Base-by-base conservation (phyloP, 2,329 filamentous ascomycete genomes). In the Fusarium tricinctum region DNA sequence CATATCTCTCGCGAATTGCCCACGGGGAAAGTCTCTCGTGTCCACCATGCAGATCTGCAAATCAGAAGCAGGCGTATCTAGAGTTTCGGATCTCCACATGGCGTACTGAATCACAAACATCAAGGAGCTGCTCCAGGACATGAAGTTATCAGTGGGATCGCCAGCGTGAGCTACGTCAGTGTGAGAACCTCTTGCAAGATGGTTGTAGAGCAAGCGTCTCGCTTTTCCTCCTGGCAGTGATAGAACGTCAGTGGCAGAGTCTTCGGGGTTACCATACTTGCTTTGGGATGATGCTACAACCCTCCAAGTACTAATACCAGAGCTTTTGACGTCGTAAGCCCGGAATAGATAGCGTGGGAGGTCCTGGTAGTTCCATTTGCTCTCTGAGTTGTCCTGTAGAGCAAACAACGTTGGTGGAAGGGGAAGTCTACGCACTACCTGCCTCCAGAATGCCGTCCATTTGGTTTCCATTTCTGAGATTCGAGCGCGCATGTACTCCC, bases 221-320 rank as follows among this genome's bases (percentile, higher is more conserved):
- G 8, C 8, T 15, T 1, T 0, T 32, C 7, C 0, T 2, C 2
- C 6, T 15, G 22, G 6, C 30, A n/a, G 2, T 2, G 10, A 28
- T 13, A 5, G 1, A 13, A 28, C 2, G 17, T 38, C 17, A n/a
- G n/a, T 19, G 17, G 17, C n/a, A 4, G 35, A 38, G 35, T n/a
- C 5, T 19, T 19, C 35, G 3, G 35, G 35, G 17, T 5, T n/a
- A 8, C 17, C 17, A 7, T 19, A 4, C 6, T 10, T 4, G 17
- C 35, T 20, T 2, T 2, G 13, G 5, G 0, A 1, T 0, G 57
- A 47, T 1, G 43, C 26, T 1, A 58, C 8, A 5, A 53, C 3
- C 1, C 13, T 3, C 0, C 8, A 1, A 1, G 4, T 8, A 4
- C 39, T 53, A 2, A 0, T 4, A 1, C 48, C 55, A 12, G 8